Conservation (phyloP, 1,284 basidiomycete genomes). For the Ceratobasidium sp. region DNA sequence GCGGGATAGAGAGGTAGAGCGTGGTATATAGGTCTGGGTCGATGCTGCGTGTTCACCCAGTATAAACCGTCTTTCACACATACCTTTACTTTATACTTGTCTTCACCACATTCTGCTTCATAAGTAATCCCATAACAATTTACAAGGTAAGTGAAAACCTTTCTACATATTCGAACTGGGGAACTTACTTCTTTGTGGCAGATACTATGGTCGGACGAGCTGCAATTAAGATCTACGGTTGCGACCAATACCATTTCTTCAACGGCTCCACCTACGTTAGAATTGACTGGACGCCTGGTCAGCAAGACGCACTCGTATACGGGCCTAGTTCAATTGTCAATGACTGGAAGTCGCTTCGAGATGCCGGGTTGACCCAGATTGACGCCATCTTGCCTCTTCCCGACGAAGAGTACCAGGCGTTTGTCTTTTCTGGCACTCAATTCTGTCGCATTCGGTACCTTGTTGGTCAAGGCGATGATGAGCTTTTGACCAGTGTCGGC, state of each 20-base stretch:
- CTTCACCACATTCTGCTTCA: background rate
- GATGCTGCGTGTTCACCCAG: too few relatives aligned
- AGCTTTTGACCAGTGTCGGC: background rate
- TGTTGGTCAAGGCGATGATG: conserved; percentile 6
- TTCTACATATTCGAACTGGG: background rate
- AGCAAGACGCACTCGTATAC: conserved; percentile 2
- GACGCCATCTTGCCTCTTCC: conserved; percentile 35
- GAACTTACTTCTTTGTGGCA: background rate
- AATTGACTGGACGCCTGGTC: conserved; percentile 30
- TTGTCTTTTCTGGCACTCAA: conserved; percentile 22
- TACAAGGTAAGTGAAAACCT: background rate
- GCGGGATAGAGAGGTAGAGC: too few relatives aligned
- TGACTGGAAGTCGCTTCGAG: conserved; percentile 21
- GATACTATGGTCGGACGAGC: conserved; percentile 10
- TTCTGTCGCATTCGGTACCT: conserved; percentile 19
- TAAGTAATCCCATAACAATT: background rate
- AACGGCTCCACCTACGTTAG: conserved; percentile 12
- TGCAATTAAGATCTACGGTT: conserved; percentile 1
- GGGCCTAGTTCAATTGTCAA: conserved; percentile 14
- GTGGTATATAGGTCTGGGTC: too few relatives aligned
- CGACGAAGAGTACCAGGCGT: conserved; percentile 4
- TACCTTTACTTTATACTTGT: background rate
- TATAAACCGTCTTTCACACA: too few relatives aligned
- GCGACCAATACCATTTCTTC: conserved; percentile 30
- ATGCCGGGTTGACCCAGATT: conserved; percentile 28